Conservation (phyloP, 768 basidiomycete species). For the Cystoderma amianthinum region DNA sequence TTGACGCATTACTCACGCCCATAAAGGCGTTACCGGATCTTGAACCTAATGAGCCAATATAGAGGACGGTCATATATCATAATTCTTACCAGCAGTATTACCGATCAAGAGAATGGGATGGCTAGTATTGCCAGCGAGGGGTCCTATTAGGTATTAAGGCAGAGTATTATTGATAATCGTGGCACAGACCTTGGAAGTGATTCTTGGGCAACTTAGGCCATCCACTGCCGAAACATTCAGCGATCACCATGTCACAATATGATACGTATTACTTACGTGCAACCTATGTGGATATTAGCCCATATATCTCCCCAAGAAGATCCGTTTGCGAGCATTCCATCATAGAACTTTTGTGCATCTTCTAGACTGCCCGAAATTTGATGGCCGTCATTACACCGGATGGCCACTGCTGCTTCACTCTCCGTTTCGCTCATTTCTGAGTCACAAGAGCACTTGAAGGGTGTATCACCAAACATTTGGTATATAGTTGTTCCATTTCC, state of each 20-base stretch:
- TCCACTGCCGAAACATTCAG: slow-evolving; percentile 10
- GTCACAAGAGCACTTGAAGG: slow-evolving; percentile 17
- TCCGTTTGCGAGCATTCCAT: slow-evolving; percentile 11
- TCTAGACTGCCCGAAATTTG: slow-evolving; percentile 17
- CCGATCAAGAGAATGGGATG: slow-evolving; percentile 21
- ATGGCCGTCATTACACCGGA: slow-evolving; percentile 29
- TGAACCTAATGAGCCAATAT: neutral
- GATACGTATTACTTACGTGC: slow-evolving; percentile 27
- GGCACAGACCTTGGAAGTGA: slow-evolving; percentile 12
- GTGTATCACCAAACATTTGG: slow-evolving; percentile 6
- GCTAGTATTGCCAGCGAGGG: slow-evolving; percentile 21
- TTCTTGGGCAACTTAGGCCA: slow-evolving; percentile 18
- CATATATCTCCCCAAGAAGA: slow-evolving; percentile 25
- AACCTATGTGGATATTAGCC: slow-evolving; percentile 16
- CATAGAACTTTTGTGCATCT: slow-evolving; percentile 19
- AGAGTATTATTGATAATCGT: neutral
- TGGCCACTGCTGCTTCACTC: slow-evolving; percentile 10
- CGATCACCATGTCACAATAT: no score
- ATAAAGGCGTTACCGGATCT: neutral
- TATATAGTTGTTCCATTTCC: slow-evolving; percentile 23
- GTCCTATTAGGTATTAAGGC: slow-evolving; percentile 9
- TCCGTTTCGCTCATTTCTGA: slow-evolving; percentile 12
- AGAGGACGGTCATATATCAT: neutral
- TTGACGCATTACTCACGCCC: neutral
- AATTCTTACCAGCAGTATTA: slow-evolving; percentile 10